These are phyloP conservation scores for Dictyostelium citrinum DNA, from an alignment of 78 protist genomes.

Conservation along the genomic window DNA sequence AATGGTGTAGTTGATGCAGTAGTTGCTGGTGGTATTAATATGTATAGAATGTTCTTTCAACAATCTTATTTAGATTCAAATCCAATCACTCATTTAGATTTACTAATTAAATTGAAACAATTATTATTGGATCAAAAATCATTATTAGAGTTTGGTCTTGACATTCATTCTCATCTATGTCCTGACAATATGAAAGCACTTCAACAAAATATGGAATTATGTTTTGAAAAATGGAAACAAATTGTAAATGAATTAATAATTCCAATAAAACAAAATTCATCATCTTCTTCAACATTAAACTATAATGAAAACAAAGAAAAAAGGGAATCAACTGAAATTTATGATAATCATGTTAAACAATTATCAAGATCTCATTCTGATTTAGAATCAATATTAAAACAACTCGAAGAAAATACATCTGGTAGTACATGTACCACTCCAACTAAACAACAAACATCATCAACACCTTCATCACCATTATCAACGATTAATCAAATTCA, in stretches of 20 bases:
- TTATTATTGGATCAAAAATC: conserved; percentile 1
- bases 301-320: neutral
- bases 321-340: neutral
- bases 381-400: neutral
- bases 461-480: neutral
- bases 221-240: conserved; percentile 72
- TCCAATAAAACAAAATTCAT: neutral
- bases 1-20: conserved; percentile 80
- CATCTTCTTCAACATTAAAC: neutral
- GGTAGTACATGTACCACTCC: neutral
- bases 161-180: conserved; percentile 50
- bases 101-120: neutral
- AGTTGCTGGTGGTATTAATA: conserved; percentile 73
- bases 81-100: neutral
- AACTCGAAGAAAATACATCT: neutral
- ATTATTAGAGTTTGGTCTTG: conserved; percentile 40
- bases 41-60: conserved; percentile 60
- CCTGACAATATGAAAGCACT: conserved; percentile 71
- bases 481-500: neutral
- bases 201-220: conserved; percentile 66
- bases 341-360: neutral
- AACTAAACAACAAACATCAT: neutral
- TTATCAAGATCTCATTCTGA: conserved; percentile 19
- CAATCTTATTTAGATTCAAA: conserved; percentile 26
- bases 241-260: conserved; percentile 11